phyloP scores from a whole-genome alignment of 257 asterid genomes.

The Henckelia pumila region DNA sequence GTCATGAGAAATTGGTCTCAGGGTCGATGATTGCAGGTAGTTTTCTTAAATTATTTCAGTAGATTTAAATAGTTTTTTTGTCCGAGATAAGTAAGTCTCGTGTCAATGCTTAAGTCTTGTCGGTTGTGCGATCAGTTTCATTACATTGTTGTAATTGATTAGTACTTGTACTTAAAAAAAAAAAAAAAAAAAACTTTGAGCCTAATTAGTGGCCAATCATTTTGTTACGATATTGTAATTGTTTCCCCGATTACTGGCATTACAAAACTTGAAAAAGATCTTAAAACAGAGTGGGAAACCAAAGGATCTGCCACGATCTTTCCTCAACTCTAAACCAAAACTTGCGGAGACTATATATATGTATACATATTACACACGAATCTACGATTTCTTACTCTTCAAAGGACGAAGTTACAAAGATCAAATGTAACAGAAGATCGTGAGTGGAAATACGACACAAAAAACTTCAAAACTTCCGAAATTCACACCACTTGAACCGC shows the following conservation, averaged over 20 bases:
- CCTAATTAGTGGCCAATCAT: neutral
- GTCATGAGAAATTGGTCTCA: too few relatives aligned
- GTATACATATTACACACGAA: neutral
- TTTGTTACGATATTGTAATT: too few relatives aligned
- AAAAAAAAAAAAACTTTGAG: neutral
- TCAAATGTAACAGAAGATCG: neutral
- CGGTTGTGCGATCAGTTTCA: too few relatives aligned
- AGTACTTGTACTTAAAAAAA: too few relatives aligned
- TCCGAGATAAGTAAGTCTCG: too few relatives aligned
- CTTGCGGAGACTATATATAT: neutral
- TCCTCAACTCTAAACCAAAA: neutral
- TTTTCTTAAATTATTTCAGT: too few relatives aligned
- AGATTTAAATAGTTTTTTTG: too few relatives aligned
- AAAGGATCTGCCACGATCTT: neutral
- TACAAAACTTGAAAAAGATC: neutral
- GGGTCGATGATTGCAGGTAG: too few relatives aligned
- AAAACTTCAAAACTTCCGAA: neutral
- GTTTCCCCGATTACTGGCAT: neutral
- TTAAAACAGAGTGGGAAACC: neutral
- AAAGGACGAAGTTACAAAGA: neutral
- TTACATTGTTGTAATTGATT: too few relatives aligned
- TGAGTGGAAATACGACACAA: too few relatives aligned
- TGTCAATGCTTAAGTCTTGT: too few relatives aligned
- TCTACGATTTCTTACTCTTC: neutral
- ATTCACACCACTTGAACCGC: constrained; percentile 70